phyloP scores from a whole-genome alignment of 768 basidiomycete species.

The Pulveroboletus sp. region DNA sequence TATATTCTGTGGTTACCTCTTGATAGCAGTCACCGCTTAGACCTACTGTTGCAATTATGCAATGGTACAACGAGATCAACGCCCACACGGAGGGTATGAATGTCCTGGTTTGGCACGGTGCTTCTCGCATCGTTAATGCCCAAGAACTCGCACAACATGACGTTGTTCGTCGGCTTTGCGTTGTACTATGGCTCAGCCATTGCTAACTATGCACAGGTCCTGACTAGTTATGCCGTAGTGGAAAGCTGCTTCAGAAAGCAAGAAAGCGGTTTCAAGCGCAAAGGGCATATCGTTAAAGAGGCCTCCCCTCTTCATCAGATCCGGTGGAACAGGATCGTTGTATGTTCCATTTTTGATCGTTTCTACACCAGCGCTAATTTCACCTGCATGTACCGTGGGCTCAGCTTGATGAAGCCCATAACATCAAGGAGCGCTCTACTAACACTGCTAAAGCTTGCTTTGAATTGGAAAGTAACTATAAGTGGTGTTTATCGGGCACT shows the following conservation, averaged over 20 bases:
- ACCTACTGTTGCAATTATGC: constrained; percentile 51
- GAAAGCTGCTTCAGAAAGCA: constrained; percentile 94
- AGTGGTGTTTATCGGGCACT: constrained; percentile 96
- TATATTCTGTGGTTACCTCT: neutral
- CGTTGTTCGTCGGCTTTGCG: constrained; percentile 50
- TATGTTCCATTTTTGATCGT: constrained; percentile 31
- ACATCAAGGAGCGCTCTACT: constrained; percentile 92
- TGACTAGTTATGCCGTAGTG: constrained; percentile 84
- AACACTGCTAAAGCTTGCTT: constrained; percentile 98
- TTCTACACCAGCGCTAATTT: neutral
- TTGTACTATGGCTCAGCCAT: neutral
- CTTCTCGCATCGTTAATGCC: constrained; percentile 59
- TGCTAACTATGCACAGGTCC: constrained; percentile 43
- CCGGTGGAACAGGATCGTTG: constrained; percentile 78
- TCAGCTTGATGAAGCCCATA: constrained; percentile 93
- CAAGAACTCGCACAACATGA: constrained; percentile 78
- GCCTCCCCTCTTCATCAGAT: constrained; percentile 80
- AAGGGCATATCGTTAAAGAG: constrained; percentile 80
- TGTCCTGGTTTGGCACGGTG: constrained; percentile 91
- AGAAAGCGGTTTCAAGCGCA: constrained; percentile 85
- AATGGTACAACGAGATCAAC: constrained; percentile 94
- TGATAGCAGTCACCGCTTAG: constrained; percentile 23
- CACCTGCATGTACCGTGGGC: neutral
- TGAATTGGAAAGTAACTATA: constrained; percentile 70
- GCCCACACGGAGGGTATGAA: constrained; percentile 80